Percentiles rank a stretch among this genome's conserved stretches.
Conservation (phyloP, 176 grass and related monocot genomes). For the Paspalum vaginatum region DNA sequence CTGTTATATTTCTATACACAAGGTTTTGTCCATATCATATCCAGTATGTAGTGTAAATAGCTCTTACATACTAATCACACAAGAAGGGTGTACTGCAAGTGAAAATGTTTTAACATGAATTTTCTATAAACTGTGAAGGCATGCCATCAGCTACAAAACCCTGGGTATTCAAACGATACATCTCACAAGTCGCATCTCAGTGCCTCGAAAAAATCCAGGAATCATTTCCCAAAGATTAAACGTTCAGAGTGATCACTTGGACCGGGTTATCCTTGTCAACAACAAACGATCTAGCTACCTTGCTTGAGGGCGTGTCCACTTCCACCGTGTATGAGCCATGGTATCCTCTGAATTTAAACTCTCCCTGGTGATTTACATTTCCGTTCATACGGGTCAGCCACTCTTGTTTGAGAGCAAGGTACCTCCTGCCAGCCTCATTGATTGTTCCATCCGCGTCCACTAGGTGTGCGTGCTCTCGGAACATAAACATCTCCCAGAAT, state of each 20-base stretch:
- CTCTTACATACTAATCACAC: neutral
- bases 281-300: conserved; percentile 58
- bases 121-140: neutral
- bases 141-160: neutral
- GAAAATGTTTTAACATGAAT: neutral
- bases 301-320: conserved; percentile 57
- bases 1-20: neutral
- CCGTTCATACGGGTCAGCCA: conserved; percentile 68
- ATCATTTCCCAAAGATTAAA: conserved; percentile 25
- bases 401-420: conserved; percentile 86
- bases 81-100: neutral
- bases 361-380: conserved; percentile 42
- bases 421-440: conserved; percentile 87
- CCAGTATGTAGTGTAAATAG: neutral
- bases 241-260: conserved; percentile 57
- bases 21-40: neutral
- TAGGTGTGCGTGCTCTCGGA: conserved; percentile 75
- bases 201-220: neutral
- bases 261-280: conserved; percentile 71
- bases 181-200: neutral
- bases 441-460: conserved; percentile 74
- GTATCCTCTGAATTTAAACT: conserved; percentile 88
- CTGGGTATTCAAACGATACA: neutral
- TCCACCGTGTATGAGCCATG: conserved; percentile 75
- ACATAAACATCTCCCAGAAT: conserved; percentile 97